A percentile compares a stretch with the other conserved stretches of the same genome.
phyloP scores from a whole-genome alignment of 2,329 filamentous ascomycete genomes.

The Trichophyton simii region DNA sequence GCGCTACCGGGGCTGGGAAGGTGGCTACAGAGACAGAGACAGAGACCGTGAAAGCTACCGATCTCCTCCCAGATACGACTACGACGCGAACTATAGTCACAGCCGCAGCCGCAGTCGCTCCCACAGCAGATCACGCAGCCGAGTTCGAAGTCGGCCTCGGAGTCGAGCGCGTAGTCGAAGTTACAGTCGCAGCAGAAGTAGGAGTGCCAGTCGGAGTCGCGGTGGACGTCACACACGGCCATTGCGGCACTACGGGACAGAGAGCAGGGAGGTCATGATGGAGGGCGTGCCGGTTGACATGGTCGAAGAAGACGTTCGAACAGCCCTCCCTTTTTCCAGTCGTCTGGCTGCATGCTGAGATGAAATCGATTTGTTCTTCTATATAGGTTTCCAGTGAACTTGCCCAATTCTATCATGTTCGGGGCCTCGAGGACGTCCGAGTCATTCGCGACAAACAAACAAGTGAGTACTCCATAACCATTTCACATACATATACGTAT shows the following conservation, averaged over 20 bases:
- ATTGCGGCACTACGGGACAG: constrained; percentile 26
- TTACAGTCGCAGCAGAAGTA: constrained; percentile 23
- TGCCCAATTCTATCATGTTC: constrained; percentile 38
- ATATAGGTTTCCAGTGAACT: constrained; percentile 46
- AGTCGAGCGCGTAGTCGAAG: constrained; percentile 26
- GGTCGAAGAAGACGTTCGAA: constrained; percentile 40
- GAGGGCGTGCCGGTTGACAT: constrained; percentile 39
- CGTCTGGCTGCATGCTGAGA: constrained; percentile 28
- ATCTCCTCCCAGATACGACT: constrained; percentile 22
- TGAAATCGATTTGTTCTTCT: constrained; percentile 20
- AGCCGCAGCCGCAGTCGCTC: constrained; percentile 21
- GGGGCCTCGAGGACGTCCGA: constrained; percentile 44
- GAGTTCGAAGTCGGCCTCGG: constrained; percentile 22
- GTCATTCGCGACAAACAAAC: constrained; percentile 48
- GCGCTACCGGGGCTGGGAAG: constrained; percentile 22
- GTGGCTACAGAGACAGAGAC: constrained; percentile 32
- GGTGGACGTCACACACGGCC: constrained; percentile 28
- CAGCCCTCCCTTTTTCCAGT: constrained; percentile 19
- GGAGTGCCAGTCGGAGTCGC: constrained; percentile 20
- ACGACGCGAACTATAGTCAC: constrained; percentile 21
- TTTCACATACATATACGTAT: constrained; percentile 22
- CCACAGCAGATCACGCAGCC: constrained; percentile 20
- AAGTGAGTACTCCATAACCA: constrained; percentile 29
- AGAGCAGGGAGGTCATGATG: constrained; percentile 40
- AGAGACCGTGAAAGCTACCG: constrained; percentile 37